A percentile compares a stretch with the other conserved stretches of the same genome.
phyloP scores from a whole-genome alignment of 2,329 filamentous ascomycete species.

The Fusarium subtropicale region DNA sequence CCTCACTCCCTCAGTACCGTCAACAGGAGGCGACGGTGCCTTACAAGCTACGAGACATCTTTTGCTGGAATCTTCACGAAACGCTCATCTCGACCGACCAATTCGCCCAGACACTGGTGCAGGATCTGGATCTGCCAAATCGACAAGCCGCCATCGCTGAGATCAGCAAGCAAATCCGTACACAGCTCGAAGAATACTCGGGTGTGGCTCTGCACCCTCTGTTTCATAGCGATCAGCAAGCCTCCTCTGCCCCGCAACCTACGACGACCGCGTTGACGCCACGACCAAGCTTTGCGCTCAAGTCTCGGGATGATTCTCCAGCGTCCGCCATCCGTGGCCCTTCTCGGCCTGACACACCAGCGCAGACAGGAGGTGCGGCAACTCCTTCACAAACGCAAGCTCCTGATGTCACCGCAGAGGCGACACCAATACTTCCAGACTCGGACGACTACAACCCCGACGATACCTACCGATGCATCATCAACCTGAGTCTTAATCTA shows the following conservation, averaged over 20 bases:
- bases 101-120: slow-evolving; percentile 90
- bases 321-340: slow-evolving; percentile 49
- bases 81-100: slow-evolving; percentile 93
- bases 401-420: slow-evolving; percentile 74
- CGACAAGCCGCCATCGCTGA: slow-evolving; percentile 75
- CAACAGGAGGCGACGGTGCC: slow-evolving; percentile 82
- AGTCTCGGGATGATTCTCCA: slow-evolving; percentile 56
- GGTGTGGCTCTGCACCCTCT: slow-evolving; percentile 93
- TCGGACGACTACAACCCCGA: slow-evolving; percentile 87
- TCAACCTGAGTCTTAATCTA: slow-evolving; percentile 90
- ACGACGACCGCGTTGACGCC: slow-evolving; percentile 44
- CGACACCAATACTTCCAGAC: slow-evolving; percentile 69
- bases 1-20: slow-evolving; percentile 81
- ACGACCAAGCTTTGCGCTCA: slow-evolving; percentile 48
- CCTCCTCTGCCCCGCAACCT: slow-evolving; percentile 39
- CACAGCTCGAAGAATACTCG: slow-evolving; percentile 95
- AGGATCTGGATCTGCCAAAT: slow-evolving; percentile 91
- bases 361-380: slow-evolving; percentile 62
- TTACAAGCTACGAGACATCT: slow-evolving; percentile 93
- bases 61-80: slow-evolving; percentile 98
- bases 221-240: slow-evolving; percentile 73
- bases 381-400: slow-evolving; percentile 61
- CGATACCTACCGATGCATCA: slow-evolving; percentile 93
- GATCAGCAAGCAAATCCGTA: slow-evolving; percentile 93
- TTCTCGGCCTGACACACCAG: slow-evolving; percentile 68